Conservation (phyloP, 441 rosid species). For the Kokia cookei region DNA sequence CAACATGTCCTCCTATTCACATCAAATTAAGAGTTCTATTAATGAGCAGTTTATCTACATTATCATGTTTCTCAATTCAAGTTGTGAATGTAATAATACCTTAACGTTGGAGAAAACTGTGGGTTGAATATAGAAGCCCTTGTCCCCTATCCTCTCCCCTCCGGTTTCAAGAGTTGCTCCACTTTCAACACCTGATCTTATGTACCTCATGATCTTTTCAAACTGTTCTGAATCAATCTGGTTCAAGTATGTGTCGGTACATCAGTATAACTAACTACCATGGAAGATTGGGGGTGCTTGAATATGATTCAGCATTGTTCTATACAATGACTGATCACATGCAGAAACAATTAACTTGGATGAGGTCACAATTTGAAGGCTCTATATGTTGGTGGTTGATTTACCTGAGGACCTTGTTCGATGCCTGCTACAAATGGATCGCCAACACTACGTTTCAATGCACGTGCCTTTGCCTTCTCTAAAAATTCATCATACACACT, state of each 20-base stretch:
- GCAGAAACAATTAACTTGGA: not conserved
- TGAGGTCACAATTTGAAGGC: not conserved
- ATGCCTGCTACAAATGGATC: slow-evolving; percentile 60
- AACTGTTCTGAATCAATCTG: slow-evolving; percentile 77
- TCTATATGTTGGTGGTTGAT: not conserved
- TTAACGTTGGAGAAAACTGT: slow-evolving; percentile 83
- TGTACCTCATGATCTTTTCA: slow-evolving; percentile 59
- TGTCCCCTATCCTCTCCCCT: slow-evolving; percentile 61
- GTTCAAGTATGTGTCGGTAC: not conserved
- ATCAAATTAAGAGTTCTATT: no score
- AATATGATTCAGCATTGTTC: no score
- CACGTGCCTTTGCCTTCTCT: slow-evolving; percentile 63
- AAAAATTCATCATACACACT: slow-evolving; percentile 61
- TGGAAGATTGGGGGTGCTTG: not conserved
- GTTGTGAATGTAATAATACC: slow-evolving; percentile 4
- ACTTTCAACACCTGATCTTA: slow-evolving; percentile 58
- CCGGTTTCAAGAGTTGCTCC: slow-evolving; percentile 83
- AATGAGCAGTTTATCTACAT: no score
- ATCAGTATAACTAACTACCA: not conserved
- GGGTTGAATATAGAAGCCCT: slow-evolving; percentile 78
- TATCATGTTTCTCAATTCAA: no score
- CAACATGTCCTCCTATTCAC: slow-evolving; percentile 50
- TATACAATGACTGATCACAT: no score
- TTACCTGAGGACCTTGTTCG: slow-evolving; percentile 75
- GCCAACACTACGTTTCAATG: slow-evolving; percentile 47